A percentile compares a stretch with the other conserved stretches of the same genome.
These are phyloP conservation scores for Iris macrosiphon DNA, from an alignment of 106 monocot species.

Conservation along the genomic window DNA sequence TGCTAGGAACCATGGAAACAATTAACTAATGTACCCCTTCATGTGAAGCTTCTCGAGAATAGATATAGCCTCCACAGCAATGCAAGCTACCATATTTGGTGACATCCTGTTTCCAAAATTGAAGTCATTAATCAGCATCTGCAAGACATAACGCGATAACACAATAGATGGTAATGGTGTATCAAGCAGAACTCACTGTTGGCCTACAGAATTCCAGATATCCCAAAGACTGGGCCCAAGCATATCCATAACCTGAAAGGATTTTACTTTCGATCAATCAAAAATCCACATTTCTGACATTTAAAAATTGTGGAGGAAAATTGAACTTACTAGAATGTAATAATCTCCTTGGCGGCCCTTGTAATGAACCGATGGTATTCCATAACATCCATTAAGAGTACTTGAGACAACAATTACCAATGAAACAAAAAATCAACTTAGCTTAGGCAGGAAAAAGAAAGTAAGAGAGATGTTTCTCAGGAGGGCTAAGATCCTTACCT, in stretches of 20 bases:
- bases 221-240: conserved; percentile 97
- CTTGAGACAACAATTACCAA: conserved; percentile 25
- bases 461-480: not conserved
- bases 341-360: conserved; percentile 97
- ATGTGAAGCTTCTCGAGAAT: conserved; percentile 96
- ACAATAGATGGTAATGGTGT: not conserved
- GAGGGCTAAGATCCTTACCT: conserved; percentile 40
- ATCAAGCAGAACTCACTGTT: conserved; percentile 49
- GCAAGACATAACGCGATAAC: not conserved
- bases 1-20: not conserved
- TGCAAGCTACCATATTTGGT: conserved; percentile 85
- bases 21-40: conserved; percentile 51
- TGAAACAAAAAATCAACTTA: conserved; percentile 7
- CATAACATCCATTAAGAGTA: conserved; percentile 93
- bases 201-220: conserved; percentile 89
- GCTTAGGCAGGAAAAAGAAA: not conserved
- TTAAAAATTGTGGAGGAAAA: not conserved
- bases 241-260: conserved; percentile 85
- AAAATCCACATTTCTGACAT: not conserved
- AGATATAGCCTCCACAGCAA: conserved; percentile 92
- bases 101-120: conserved; percentile 76
- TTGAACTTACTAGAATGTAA: conserved; percentile 74
- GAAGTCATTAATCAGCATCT: not conserved
- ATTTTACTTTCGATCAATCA: not conserved
- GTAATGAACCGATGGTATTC: conserved; percentile 85